Evolutionary conservation across 345 rosid genomes (phyloP).

Genomic region (Angophora floribunda): DNA sequence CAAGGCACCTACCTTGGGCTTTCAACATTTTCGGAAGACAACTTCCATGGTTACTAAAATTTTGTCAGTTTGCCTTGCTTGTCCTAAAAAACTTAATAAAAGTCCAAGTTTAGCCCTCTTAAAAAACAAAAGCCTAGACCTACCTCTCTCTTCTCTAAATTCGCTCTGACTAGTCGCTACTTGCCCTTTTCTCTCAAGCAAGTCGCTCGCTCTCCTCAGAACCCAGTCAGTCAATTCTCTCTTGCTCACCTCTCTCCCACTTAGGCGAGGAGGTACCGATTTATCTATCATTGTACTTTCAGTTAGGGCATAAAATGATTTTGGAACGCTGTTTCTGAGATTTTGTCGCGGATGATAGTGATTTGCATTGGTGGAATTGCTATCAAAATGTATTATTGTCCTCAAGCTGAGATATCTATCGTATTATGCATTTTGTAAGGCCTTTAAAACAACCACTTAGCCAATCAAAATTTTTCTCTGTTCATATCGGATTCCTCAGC

Average conservation of each 20-base stretch:
- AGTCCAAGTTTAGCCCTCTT: neutral
- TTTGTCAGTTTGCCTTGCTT: neutral
- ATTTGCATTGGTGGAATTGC: neutral
- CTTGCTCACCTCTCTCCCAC: neutral
- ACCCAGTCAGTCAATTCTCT: neutral
- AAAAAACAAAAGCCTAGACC: neutral
- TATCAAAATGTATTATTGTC: neutral
- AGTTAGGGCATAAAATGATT: neutral
- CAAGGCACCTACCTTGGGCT: neutral
- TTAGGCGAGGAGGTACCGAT: neutral
- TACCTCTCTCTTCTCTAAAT: neutral
- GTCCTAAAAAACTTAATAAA: neutral
- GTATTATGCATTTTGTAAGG: neutral
- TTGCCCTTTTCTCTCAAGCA: neutral
- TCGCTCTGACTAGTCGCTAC: neutral
- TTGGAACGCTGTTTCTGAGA: neutral
- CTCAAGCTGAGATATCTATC: neutral
- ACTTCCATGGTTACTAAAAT: neutral
- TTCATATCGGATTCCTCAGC: neutral
- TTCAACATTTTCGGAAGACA: neutral
- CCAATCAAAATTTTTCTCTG: neutral
- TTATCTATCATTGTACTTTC: neutral
- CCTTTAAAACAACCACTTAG: neutral
- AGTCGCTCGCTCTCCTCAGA: neutral
- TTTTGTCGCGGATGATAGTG: neutral